Conservation (phyloP, 2,329 filamentous ascomycete species). For the Elsinoe perseae region DNA sequence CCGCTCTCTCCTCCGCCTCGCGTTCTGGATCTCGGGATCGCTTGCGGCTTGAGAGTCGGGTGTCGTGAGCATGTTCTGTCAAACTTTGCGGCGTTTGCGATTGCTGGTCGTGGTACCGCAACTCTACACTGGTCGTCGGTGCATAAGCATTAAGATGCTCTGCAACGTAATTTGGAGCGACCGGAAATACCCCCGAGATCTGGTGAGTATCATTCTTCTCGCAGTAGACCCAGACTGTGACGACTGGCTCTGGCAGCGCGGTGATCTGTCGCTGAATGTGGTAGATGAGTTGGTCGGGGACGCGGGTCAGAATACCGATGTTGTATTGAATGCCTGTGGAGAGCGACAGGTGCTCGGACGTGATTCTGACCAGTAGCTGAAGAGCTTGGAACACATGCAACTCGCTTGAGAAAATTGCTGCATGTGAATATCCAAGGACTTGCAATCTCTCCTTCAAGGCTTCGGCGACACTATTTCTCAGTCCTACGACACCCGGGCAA, state of each 20-base stretch:
- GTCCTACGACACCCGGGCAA: background rate
- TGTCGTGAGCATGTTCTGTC: background rate
- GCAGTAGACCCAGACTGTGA: background rate
- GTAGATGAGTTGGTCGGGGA: background rate
- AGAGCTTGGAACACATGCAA: background rate
- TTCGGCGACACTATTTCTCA: background rate
- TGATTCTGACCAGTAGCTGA: background rate
- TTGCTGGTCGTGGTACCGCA: background rate
- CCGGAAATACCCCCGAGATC: background rate
- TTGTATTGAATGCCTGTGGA: background rate
- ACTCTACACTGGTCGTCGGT: background rate
- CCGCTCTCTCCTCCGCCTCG: background rate
- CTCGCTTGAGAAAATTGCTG: background rate
- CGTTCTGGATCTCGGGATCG: background rate
- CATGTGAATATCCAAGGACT: background rate
- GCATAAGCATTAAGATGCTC: background rate
- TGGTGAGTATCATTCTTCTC: background rate
- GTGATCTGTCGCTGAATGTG: background rate
- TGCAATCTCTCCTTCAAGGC: background rate
- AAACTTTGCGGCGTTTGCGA: background rate
- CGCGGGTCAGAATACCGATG: background rate
- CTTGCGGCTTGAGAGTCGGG: background rate
- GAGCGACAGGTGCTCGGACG: background rate
- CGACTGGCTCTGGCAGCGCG: background rate
- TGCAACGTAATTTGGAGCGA: background rate